A percentile compares a stretch with the other conserved stretches of the same genome.
These are phyloP conservation scores for Coemansia sp. DNA, from an alignment of 192 early-diverging fungal genomes.

Conservation along the genomic window DNA sequence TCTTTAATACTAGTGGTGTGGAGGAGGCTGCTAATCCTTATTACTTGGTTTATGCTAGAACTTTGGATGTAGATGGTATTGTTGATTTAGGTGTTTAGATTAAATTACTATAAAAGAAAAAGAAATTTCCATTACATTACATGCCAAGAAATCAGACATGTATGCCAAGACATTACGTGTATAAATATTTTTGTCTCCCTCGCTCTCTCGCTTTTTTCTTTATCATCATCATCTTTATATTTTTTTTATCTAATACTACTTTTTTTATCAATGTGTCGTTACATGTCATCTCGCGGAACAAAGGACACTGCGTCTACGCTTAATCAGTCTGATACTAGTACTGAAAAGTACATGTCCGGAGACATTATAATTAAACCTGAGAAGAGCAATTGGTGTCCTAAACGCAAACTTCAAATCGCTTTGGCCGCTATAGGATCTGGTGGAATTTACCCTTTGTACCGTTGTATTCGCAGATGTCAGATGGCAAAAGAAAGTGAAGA, in stretches of 20 bases:
- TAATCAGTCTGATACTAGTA: neutral
- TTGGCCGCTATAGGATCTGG: slow-evolving; percentile 20
- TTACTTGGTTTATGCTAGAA: slow-evolving; percentile 70
- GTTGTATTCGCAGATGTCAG: slow-evolving; percentile 40
- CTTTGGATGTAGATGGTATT: slow-evolving; percentile 14
- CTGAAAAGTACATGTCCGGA: slow-evolving; percentile 12
- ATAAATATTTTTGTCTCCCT: neutral
- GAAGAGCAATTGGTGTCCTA: slow-evolving; percentile 4
- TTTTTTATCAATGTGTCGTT: neutral
- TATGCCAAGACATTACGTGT: slow-evolving; percentile 1
- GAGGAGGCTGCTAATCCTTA: slow-evolving; percentile 65
- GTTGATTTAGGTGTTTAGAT: slow-evolving; percentile 27
- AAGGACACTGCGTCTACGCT: slow-evolving; percentile 11
- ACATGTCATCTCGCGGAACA: neutral
- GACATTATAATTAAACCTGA: slow-evolving; percentile 7
- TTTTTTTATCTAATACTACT: neutral
- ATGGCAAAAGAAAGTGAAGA: slow-evolving; percentile 6
- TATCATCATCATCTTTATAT: neutral
- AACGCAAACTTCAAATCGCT: slow-evolving; percentile 16
- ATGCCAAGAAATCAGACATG: neutral
- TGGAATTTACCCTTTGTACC: slow-evolving; percentile 31
- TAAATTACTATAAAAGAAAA: neutral
- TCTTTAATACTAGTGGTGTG: slow-evolving; percentile 60
- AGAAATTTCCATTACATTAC: neutral
- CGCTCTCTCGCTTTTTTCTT: neutral